Conservation (phyloP, 73 alveolate genomes). For the Paramecium sonneborni region DNA sequence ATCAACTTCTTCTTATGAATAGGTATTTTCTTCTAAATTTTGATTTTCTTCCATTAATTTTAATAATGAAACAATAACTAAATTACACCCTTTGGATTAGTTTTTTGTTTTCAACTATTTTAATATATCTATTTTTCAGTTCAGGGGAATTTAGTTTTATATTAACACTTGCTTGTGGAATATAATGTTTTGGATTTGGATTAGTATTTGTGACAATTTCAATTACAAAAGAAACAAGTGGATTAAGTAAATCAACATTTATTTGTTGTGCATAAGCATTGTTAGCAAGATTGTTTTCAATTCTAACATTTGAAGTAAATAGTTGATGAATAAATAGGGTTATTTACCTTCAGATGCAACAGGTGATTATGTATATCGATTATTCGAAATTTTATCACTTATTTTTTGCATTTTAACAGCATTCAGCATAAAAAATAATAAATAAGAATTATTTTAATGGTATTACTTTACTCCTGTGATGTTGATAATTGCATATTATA, state of each 20-base stretch:
- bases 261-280: slow-evolving; percentile 68
- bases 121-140: slow-evolving; percentile 43
- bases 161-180: slow-evolving; percentile 45
- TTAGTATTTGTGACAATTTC: slow-evolving; percentile 5
- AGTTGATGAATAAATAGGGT: not conserved
- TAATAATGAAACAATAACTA: not conserved
- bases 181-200: slow-evolving; percentile 63
- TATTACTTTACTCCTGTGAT: slow-evolving; percentile 71
- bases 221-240: slow-evolving; percentile 26
- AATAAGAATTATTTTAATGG: slow-evolving; percentile 61
- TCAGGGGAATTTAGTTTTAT: slow-evolving; percentile 56
- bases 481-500: slow-evolving; percentile 53
- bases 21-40: slow-evolving; percentile 24
- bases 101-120: not conserved
- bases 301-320: slow-evolving; percentile 58
- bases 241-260: slow-evolving; percentile 70
- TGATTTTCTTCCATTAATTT: slow-evolving; percentile 5
- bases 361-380: slow-evolving; percentile 68
- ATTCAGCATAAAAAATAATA: not conserved
- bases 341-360: slow-evolving; percentile 67
- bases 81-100: slow-evolving; percentile 26
- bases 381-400: slow-evolving; percentile 66
- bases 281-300: slow-evolving; percentile 59
- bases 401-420: slow-evolving; percentile 36
- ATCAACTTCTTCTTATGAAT: slow-evolving; percentile 38